phyloP scores from a whole-genome alignment of 2,329 filamentous ascomycete genomes.

The Clarireedia paspali region DNA sequence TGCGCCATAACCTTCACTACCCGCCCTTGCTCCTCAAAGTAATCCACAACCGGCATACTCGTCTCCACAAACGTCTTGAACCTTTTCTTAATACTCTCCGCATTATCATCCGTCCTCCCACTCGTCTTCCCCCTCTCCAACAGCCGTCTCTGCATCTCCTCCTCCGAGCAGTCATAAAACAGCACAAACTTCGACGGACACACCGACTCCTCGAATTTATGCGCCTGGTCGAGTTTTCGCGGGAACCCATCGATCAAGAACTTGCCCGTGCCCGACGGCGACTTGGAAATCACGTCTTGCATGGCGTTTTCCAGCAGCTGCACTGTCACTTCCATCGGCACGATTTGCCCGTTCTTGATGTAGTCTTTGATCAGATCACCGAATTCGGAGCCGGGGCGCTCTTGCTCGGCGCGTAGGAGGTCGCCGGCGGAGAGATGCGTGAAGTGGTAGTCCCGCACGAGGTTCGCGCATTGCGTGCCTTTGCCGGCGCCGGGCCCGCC shows the following conservation, averaged over 20 bases:
- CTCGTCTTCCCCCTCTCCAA: conserved; percentile 27
- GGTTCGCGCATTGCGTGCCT: conserved; percentile 86
- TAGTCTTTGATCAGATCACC: conserved; percentile 87
- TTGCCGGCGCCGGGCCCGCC: conserved; percentile 94
- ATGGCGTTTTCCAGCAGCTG: conserved; percentile 92
- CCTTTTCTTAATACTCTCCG: conserved; percentile 90
- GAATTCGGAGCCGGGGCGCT: conserved; percentile 78
- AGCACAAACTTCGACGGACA: conserved; percentile 78
- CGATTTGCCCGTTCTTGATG: conserved; percentile 91
- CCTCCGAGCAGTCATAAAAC: conserved; percentile 91
- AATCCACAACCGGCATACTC: conserved; percentile 92
- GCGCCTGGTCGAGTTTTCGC: conserved; percentile 91
- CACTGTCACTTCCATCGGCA: conserved; percentile 98
- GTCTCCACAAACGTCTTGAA: conserved; percentile 93
- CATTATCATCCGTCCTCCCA: conserved; percentile 87
- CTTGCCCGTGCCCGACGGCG: conserved; percentile 46
- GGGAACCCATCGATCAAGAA: conserved; percentile 85
- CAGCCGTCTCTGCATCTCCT: conserved; percentile 55
- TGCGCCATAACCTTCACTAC: conserved; percentile 77
- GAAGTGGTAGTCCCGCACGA: conserved; percentile 85
- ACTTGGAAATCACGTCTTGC: conserved; percentile 55
- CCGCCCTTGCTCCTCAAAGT: conserved; percentile 67
- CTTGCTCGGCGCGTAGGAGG: conserved; percentile 86
- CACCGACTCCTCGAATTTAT: conserved; percentile 86
- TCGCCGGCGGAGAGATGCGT: conserved; percentile 90